A percentile compares a stretch with the other conserved stretches of the same genome.
Evolutionary conservation across 805 yeast species (phyloP).

Genomic region (Saturnispora hagleri): DNA sequence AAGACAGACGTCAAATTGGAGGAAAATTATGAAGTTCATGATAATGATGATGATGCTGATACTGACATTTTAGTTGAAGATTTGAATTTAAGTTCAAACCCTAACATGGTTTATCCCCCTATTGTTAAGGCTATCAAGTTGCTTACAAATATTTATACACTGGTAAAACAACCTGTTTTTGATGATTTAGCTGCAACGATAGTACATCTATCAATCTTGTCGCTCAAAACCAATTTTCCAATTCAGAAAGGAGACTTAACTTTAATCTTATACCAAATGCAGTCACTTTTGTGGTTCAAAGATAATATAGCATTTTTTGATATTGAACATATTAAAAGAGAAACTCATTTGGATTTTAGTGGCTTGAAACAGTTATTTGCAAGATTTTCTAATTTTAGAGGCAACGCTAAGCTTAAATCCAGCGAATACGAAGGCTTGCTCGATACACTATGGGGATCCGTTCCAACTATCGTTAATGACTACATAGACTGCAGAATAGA

Average conservation of each 20-base stretch:
- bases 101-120: slow-evolving; percentile 48
- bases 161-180: slow-evolving; percentile 68
- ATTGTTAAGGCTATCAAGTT: slow-evolving; percentile 58
- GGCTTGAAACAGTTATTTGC: slow-evolving; percentile 48
- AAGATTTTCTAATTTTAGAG: slow-evolving; percentile 14
- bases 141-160: slow-evolving; percentile 68
- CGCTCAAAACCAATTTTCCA: slow-evolving; percentile 48
- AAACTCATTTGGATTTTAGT: slow-evolving; percentile 70
- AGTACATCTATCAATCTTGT: slow-evolving; percentile 64
- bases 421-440: slow-evolving; percentile 15
- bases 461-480: slow-evolving; percentile 72
- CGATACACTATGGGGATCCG: slow-evolving; percentile 39
- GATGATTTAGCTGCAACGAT: slow-evolving; percentile 85
- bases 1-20: not conserved
- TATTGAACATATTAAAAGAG: slow-evolving; percentile 64
- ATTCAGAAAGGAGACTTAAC: slow-evolving; percentile 42
- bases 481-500: slow-evolving; percentile 73
- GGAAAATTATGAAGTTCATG: not conserved
- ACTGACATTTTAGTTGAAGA: slow-evolving; percentile 7
- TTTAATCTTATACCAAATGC: slow-evolving; percentile 57
- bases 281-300: slow-evolving; percentile 61
- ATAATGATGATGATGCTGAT: not conserved
- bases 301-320: slow-evolving; percentile 68
- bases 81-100: not conserved
- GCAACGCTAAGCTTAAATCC: slow-evolving; percentile 6